Conservation (phyloP, 352 stramenopile species). For the Phytophthora pluvialis region DNA sequence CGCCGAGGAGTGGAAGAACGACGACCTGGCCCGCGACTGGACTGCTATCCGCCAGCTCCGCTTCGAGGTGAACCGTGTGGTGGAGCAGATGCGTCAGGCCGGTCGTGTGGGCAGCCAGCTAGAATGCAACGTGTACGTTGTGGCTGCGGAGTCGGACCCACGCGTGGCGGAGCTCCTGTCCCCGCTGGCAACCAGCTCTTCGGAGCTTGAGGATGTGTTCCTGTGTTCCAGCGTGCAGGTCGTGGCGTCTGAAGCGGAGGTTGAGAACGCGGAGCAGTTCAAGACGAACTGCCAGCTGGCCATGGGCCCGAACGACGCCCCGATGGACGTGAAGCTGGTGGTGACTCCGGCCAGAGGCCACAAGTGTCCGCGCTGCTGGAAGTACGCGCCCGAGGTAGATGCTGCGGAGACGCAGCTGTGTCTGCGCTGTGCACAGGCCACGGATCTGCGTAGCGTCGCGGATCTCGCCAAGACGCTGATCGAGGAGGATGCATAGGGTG, state of each 20-base stretch:
- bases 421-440: conserved; percentile 57
- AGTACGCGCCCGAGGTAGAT: conserved; percentile 74
- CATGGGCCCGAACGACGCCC: conserved; percentile 41
- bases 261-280: conserved; percentile 40
- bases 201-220: conserved; percentile 75
- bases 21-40: conserved; percentile 82
- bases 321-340: conserved; percentile 58
- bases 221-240: conserved; percentile 72
- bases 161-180: conserved; percentile 67
- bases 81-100: conserved; percentile 71
- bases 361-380: conserved; percentile 92
- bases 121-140: conserved; percentile 74
- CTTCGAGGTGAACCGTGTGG: conserved; percentile 79
- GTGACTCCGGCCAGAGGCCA: conserved; percentile 69
- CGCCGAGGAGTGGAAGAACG: conserved; percentile 58
- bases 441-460: conserved; percentile 48
- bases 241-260: conserved; percentile 39
- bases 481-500: conserved; percentile 35
- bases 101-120: conserved; percentile 70
- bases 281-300: conserved; percentile 46
- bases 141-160: conserved; percentile 47
- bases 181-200: conserved; percentile 14
- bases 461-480: conserved; percentile 58
- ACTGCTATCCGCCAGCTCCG: conserved; percentile 88
- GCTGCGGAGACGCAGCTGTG: conserved; percentile 58